phyloP scores from a whole-genome alignment of 2,329 filamentous ascomycete genomes.

The Monosporascus cannonballus region DNA sequence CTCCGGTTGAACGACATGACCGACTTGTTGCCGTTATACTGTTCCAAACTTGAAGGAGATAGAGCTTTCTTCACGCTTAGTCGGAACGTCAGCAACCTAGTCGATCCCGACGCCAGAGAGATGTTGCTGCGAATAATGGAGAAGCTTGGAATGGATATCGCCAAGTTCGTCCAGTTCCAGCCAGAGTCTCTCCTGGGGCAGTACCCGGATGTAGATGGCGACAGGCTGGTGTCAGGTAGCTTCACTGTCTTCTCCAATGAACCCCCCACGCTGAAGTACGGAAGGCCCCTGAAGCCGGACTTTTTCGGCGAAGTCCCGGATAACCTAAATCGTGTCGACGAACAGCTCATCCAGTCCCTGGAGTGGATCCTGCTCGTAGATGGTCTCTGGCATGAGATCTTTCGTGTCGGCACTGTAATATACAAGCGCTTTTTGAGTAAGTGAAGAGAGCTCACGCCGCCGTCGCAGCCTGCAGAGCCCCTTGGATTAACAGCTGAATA shows the following conservation, averaged over 20 bases:
- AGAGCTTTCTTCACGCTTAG: slow-evolving; percentile 67
- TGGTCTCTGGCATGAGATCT: slow-evolving; percentile 65
- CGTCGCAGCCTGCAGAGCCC: neutral
- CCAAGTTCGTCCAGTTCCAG: slow-evolving; percentile 68
- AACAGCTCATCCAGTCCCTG: slow-evolving; percentile 67
- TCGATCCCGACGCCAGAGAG: slow-evolving; percentile 57
- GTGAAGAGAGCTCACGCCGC: slow-evolving; percentile 29
- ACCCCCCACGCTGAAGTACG: slow-evolving; percentile 48
- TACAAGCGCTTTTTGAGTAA: slow-evolving; percentile 80
- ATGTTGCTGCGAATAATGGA: slow-evolving; percentile 69
- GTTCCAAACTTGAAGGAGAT: slow-evolving; percentile 63
- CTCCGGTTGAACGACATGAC: slow-evolving; percentile 67
- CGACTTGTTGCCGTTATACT: slow-evolving; percentile 81
- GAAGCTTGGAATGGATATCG: slow-evolving; percentile 65
- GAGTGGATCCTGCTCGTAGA: slow-evolving; percentile 80
- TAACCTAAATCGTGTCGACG: slow-evolving; percentile 54
- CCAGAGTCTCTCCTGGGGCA: slow-evolving; percentile 46
- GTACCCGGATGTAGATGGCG: slow-evolving; percentile 30
- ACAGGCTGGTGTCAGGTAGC: slow-evolving; percentile 34
- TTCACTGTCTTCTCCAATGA: slow-evolving; percentile 47
- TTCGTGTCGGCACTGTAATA: slow-evolving; percentile 61
- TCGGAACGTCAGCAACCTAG: slow-evolving; percentile 69
- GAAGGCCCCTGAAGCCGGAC: slow-evolving; percentile 61
- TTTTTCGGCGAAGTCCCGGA: slow-evolving; percentile 62
- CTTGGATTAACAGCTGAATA: slow-evolving; percentile 19